Evolutionary conservation across 371 early-diverging fungal genomes (phyloP).

Genomic region (Syncephalastrum racemosum): DNA sequence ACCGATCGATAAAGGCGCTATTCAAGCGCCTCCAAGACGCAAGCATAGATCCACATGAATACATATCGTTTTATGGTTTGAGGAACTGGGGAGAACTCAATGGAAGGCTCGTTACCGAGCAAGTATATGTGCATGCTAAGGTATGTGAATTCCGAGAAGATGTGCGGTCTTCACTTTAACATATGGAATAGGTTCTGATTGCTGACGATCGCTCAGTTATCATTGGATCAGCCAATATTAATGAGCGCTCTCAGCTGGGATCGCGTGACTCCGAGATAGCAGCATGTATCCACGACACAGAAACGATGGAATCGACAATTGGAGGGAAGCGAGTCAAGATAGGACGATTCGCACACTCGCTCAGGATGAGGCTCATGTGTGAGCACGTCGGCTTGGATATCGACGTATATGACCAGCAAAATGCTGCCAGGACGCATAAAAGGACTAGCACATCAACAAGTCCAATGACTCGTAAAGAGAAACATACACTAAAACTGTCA

Average conservation of each 20-base stretch:
- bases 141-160: constrained; percentile 50
- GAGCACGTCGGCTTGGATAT: constrained; percentile 78
- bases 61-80: constrained; percentile 67
- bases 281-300: constrained; percentile 70
- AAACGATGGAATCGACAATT: constrained; percentile 59
- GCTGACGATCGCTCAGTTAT: constrained; percentile 80
- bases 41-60: constrained; percentile 61
- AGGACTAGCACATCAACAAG: too few species aligned
- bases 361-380: constrained; percentile 71
- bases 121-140: constrained; percentile 90
- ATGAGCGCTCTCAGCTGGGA: constrained; percentile 80
- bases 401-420: constrained; percentile 11
- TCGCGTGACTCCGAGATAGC: constrained; percentile 89
- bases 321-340: constrained; percentile 61
- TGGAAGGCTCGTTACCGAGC: constrained; percentile 69
- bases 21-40: constrained; percentile 52
- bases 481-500: too few species aligned
- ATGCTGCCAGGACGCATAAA: background rate
- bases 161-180: background rate
- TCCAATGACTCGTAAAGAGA: too few species aligned
- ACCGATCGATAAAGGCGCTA: constrained; percentile 71
- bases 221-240: constrained; percentile 89
- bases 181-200: constrained; percentile 40
- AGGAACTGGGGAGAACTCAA: constrained; percentile 55
- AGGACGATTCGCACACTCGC: constrained; percentile 64